Percentiles rank a stretch among this genome's conserved stretches.
phyloP scores from a whole-genome alignment of 257 asterid genomes.

The Fraxinus excelsior region DNA sequence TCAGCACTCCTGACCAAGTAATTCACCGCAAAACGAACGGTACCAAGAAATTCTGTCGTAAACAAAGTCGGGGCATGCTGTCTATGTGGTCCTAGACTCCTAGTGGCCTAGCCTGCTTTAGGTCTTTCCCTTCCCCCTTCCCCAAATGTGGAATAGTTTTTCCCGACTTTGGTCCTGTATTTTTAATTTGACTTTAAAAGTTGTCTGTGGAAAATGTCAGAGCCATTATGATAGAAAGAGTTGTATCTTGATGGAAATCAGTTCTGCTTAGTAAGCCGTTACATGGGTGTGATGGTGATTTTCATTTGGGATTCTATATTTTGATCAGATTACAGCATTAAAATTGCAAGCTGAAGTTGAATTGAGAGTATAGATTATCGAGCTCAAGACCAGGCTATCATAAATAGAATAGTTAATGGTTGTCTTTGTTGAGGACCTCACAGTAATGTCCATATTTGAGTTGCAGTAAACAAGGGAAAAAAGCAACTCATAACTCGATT shows the following conservation, averaged over 20 bases:
- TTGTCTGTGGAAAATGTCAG: not conserved
- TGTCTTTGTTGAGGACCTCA: not conserved
- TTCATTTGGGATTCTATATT: not conserved
- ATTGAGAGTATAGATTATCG: not conserved
- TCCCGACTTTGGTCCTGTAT: not conserved
- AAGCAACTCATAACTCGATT: not conserved
- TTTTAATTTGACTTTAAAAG: not conserved
- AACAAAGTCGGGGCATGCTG: too few species aligned
- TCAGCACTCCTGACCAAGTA: too few species aligned
- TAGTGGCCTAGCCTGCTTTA: too few species aligned
- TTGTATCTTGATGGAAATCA: not conserved
- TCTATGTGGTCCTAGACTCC: too few species aligned
- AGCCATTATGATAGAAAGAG: too few species aligned
- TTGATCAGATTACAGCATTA: not conserved
- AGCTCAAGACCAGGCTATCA: not conserved
- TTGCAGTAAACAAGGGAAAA: not conserved
- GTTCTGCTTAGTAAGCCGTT: not conserved
- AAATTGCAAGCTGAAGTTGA: not conserved
- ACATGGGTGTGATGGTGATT: not conserved
- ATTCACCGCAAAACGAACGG: too few species aligned
- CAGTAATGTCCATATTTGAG: not conserved
- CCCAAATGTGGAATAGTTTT: too few species aligned
- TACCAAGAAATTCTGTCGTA: too few species aligned
- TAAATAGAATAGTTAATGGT: not conserved
- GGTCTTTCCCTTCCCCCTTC: too few species aligned